phyloP scores from a whole-genome alignment of 768 basidiomycete species.

The Lentinula lateritia region DNA sequence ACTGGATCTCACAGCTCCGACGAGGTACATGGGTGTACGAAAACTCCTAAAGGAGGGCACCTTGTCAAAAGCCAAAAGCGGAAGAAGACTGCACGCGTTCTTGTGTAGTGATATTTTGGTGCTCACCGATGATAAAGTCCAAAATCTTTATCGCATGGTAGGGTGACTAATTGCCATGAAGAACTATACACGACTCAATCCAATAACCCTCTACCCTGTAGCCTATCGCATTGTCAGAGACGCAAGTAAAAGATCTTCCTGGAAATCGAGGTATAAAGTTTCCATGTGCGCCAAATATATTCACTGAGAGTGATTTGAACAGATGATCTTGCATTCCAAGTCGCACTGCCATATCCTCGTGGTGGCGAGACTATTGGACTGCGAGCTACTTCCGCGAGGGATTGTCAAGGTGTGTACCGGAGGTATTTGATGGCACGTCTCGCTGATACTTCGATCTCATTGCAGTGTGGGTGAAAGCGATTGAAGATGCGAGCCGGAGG shows the following conservation, averaged over 20 bases:
- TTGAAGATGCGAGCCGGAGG: conserved; percentile 32
- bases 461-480: conserved; percentile 31
- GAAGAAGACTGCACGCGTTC: conserved; percentile 68
- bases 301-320: background rate
- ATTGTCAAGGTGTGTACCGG: conserved; percentile 40
- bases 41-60: conserved; percentile 75
- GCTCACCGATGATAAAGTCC: conserved; percentile 67
- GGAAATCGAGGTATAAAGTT: conserved; percentile 41
- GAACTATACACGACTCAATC: background rate
- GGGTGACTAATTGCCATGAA: conserved; percentile 16
- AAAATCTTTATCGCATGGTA: conserved; percentile 80
- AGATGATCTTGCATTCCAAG: conserved; percentile 69
- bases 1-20: conserved; percentile 87
- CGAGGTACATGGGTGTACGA: conserved; percentile 78
- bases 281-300: too few species aligned
- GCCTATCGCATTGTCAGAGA: conserved; percentile 74
- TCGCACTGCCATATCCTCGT: conserved; percentile 62
- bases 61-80: conserved; percentile 79
- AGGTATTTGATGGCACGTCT: background rate
- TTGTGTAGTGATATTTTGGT: conserved; percentile 90
- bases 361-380: conserved; percentile 68
- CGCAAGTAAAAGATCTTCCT: conserved; percentile 49
- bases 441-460: background rate
- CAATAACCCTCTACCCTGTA: conserved; percentile 17
- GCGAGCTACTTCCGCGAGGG: conserved; percentile 50